Percentiles rank a stretch among this genome's conserved stretches.
These are phyloP conservation scores for Solanum hybrid DNA, from an alignment of 305 asterid species.

Conservation along the genomic window DNA sequence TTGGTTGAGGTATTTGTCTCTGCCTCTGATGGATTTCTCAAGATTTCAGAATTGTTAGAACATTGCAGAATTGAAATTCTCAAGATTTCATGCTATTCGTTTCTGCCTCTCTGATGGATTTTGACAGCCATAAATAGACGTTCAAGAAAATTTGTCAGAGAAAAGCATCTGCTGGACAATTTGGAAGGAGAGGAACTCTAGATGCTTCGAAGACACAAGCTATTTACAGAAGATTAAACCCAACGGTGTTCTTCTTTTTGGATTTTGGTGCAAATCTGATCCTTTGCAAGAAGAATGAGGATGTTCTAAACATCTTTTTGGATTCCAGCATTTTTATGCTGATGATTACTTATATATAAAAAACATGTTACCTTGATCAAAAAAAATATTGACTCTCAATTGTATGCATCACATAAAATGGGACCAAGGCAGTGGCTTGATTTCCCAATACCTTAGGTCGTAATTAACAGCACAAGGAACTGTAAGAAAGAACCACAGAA, in stretches of 20 bases:
- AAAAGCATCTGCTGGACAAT: background rate
- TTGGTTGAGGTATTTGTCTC: background rate
- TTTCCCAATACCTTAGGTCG: background rate
- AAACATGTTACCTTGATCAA: background rate
- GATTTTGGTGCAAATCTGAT: background rate
- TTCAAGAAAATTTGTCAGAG: background rate
- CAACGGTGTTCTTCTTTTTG: background rate
- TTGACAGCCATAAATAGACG: background rate
- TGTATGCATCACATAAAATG: background rate
- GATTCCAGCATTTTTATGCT: background rate
- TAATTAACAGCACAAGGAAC: background rate
- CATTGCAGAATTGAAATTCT: background rate
- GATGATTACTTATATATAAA: background rate
- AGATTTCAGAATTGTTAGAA: background rate
- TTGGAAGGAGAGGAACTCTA: background rate
- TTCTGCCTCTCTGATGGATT: background rate
- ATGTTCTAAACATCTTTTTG: background rate
- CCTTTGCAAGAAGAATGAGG: background rate
- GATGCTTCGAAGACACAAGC: background rate
- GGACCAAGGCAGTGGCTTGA: background rate
- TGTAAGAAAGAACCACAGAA: background rate
- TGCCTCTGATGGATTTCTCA: background rate
- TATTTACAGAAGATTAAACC: background rate
- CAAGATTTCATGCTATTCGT: background rate
- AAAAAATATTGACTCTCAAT: background rate